These are phyloP conservation scores for Smittium culicis DNA, from an alignment of 371 early-diverging fungal species.

Conservation along the genomic window DNA sequence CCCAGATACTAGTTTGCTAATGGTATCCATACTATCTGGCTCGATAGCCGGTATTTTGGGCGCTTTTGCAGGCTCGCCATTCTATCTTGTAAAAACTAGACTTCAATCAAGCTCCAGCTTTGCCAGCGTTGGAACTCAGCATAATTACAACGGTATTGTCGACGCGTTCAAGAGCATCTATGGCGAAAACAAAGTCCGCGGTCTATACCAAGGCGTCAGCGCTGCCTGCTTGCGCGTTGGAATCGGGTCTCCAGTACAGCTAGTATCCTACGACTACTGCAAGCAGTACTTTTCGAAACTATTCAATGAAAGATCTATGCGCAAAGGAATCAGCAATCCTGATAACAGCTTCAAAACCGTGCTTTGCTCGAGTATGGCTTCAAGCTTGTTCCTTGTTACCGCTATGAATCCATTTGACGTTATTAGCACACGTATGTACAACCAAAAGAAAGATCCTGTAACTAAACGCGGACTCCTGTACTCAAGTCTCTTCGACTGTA, in stretches of 20 bases:
- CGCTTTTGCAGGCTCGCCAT: constrained; percentile 70
- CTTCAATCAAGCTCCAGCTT: constrained; percentile 71
- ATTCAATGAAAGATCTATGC: constrained; percentile 2
- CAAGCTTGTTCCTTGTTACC: constrained; percentile 70
- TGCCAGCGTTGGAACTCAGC: constrained; percentile 76
- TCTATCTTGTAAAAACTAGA: constrained; percentile 89
- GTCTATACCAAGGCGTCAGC: constrained; percentile 74
- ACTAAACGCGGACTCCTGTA: constrained; percentile 57
- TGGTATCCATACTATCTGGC: constrained; percentile 45
- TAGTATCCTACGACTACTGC: constrained; percentile 75
- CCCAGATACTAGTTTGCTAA: constrained; percentile 16
- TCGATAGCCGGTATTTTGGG: constrained; percentile 63
- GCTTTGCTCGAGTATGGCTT: constrained; percentile 60
- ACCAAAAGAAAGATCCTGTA: constrained; percentile 57
- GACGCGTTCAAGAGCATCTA: constrained; percentile 54
- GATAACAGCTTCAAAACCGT: constrained; percentile 53
- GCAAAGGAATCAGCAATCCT: constrained; percentile 19
- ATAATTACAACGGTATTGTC: constrained; percentile 57
- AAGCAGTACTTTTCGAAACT: constrained; percentile 44
- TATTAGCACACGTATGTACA: constrained; percentile 87
- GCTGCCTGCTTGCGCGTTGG: constrained; percentile 85
- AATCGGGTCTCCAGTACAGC: constrained; percentile 81
- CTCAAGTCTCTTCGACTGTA: constrained; percentile 64
- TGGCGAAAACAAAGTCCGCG: constrained; percentile 55
- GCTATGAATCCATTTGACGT: constrained; percentile 97